phyloP scores from a whole-genome alignment of 805 yeast genomes.

The Lachancea nothofagi region DNA sequence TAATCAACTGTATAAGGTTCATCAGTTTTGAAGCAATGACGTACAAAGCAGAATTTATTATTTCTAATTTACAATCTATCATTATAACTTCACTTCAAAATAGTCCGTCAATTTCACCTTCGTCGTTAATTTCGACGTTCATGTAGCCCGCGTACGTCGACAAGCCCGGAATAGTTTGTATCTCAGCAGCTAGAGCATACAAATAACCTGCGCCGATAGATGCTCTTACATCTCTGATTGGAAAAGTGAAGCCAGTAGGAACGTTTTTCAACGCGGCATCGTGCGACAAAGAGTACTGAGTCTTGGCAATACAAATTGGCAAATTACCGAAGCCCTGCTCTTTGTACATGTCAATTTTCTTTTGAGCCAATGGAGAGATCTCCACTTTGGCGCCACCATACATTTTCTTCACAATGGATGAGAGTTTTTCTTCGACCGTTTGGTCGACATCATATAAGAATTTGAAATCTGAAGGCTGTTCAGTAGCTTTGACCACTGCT shows the following conservation, averaged over 20 bases:
- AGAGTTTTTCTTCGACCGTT: conserved; percentile 74
- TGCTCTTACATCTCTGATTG: conserved; percentile 89
- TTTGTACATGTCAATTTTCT: conserved; percentile 76
- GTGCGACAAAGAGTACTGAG: conserved; percentile 93
- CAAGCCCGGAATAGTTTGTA: conserved; percentile 95
- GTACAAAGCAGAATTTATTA: not conserved
- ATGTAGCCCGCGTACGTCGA: conserved; percentile 95
- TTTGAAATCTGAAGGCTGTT: conserved; percentile 43
- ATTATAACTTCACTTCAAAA: conserved; percentile 40
- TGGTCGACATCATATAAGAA: conserved; percentile 67
- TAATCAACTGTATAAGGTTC: no score
- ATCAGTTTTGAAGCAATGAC: no score
- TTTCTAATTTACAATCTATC: conserved; percentile 1
- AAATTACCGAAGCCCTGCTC: conserved; percentile 83
- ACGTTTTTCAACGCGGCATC: conserved; percentile 92
- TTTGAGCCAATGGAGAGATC: conserved; percentile 72
- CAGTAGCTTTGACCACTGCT: conserved; percentile 71
- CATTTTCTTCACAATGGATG: conserved; percentile 77
- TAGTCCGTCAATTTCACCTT: conserved; percentile 91
- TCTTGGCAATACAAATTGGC: conserved; percentile 96
- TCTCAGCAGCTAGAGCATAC: conserved; percentile 94
- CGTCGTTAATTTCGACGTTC: conserved; percentile 87
- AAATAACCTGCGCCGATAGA: conserved; percentile 96
- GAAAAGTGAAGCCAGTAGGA: conserved; percentile 89
- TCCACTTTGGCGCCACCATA: conserved; percentile 88